Evolutionary conservation across 345 rosid species (phyloP), one percentile per base, ranked within the genome.

Genomic region (Sonneratia caseolaris): DNA sequence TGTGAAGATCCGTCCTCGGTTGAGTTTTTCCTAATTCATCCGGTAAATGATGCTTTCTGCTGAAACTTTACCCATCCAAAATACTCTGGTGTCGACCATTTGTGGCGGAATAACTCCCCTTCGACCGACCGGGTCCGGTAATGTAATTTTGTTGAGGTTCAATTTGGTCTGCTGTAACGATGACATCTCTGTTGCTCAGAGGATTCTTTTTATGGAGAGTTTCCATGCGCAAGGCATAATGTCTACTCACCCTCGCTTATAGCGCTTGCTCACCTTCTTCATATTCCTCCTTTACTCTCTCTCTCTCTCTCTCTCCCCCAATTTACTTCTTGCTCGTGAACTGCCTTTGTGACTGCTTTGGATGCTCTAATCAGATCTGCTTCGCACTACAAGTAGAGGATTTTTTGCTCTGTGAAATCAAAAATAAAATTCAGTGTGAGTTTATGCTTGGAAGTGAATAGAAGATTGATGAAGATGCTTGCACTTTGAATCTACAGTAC

Each of bases 191-290:
- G 35, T 36, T 56, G 62, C 43, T 3, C 35, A 11, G 62, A 38
- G 62, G 57, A 49, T 64, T 55, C 12, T 36, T 36, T n/a, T 8
- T 18, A 73, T 73, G 76, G 71, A 55, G 66, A 55, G 67, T 14
- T 66, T 64, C 36, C 70, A 66, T 37, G 15, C 48, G 45, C 68
- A 67, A 24, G 76, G 71, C 66, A 73, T 16, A 1, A 19, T 70
- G 27, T 51, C 43, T 36, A 51, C 36, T 6, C 35, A 42, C 40
- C 21, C 45, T 21, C 45, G 32, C 36, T 37, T 65, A 13, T 19
- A 37, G 12, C 32, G 19, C n/a, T 35, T 14, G 68, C 45, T 66
- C 10, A 32, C 16, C 38, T 27, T n/a, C 6, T 66, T 37, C 69
- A 66, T 66, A 66, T 66, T 4, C 24, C 18, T 66, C 24, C 10